Conservation (phyloP, 2,329 filamentous ascomycete genomes). For the Ascochyta fabae region DNA sequence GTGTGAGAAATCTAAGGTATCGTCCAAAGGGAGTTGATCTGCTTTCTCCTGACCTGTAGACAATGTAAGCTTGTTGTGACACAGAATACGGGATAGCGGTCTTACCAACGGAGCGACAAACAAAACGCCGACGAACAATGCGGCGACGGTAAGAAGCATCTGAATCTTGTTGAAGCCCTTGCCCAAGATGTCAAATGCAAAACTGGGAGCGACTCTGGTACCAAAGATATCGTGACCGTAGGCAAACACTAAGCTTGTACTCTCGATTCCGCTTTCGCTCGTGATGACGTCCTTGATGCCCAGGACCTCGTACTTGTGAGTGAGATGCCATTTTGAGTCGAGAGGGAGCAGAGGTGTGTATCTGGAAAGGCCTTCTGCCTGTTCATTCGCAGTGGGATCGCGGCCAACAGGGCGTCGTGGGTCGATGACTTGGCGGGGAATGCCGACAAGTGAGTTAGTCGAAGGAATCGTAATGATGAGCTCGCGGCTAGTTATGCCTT, state of each 20-base stretch:
- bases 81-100: background rate
- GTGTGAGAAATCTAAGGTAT: constrained; percentile 37
- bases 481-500: constrained; percentile 86
- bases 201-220: constrained; percentile 83
- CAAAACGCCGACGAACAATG: constrained; percentile 76
- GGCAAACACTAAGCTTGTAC: constrained; percentile 87
- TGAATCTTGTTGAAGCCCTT: constrained; percentile 93
- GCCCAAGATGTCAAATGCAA: constrained; percentile 88
- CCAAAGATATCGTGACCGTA: constrained; percentile 90
- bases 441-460: constrained; percentile 75
- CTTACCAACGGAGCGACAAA: constrained; percentile 83
- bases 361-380: constrained; percentile 79
- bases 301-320: constrained; percentile 81
- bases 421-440: constrained; percentile 81
- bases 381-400: constrained; percentile 79
- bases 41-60: constrained; percentile 62
- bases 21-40: constrained; percentile 70
- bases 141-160: constrained; percentile 81
- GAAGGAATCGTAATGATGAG: constrained; percentile 79
- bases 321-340: constrained; percentile 79
- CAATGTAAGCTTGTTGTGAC: constrained; percentile 15
- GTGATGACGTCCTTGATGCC: constrained; percentile 77
- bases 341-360: constrained; percentile 82
- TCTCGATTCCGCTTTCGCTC: constrained; percentile 82
- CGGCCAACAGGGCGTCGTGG: constrained; percentile 85